Evolutionary conservation across 1,284 basidiomycete species (phyloP).

Genomic region (Garcileccinum viscosum): DNA sequence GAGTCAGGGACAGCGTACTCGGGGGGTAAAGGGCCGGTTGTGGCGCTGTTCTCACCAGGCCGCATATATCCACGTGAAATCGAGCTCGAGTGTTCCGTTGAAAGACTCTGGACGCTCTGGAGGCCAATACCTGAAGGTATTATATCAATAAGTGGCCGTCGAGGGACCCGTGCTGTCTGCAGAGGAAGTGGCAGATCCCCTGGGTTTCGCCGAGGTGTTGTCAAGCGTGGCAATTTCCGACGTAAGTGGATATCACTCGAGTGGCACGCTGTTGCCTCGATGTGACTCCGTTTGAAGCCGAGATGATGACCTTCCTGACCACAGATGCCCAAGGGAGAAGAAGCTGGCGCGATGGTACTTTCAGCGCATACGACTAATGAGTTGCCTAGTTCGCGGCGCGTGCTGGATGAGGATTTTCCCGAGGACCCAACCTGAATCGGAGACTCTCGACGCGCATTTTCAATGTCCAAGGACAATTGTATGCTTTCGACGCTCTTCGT

Average conservation of each 20-base stretch:
- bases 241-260: neutral
- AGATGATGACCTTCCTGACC: neutral
- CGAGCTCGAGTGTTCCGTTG: neutral
- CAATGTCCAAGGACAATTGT: slow-evolving; percentile 18
- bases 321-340: slow-evolving; percentile 23
- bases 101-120: neutral
- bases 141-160: slow-evolving; percentile 29
- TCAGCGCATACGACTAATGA: neutral
- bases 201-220: slow-evolving; percentile 1
- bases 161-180: slow-evolving; percentile 21
- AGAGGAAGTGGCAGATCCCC: neutral
- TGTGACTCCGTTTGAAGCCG: slow-evolving; percentile 18
- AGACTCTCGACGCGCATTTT: slow-evolving; percentile 1
- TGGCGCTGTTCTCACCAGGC: neutral
- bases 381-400: slow-evolving; percentile 8
- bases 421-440: slow-evolving; percentile 11
- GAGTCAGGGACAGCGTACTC: neutral
- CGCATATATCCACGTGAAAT: slow-evolving; percentile 22
- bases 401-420: neutral
- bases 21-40: neutral
- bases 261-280: slow-evolving; percentile 8
- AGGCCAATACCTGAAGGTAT: neutral
- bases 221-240: slow-evolving; percentile 20
- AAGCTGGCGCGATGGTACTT: neutral
- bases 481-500: slow-evolving; percentile 21